Conservation (phyloP, 352 stramenopile species). For the Globisporangium apiculatum region DNA sequence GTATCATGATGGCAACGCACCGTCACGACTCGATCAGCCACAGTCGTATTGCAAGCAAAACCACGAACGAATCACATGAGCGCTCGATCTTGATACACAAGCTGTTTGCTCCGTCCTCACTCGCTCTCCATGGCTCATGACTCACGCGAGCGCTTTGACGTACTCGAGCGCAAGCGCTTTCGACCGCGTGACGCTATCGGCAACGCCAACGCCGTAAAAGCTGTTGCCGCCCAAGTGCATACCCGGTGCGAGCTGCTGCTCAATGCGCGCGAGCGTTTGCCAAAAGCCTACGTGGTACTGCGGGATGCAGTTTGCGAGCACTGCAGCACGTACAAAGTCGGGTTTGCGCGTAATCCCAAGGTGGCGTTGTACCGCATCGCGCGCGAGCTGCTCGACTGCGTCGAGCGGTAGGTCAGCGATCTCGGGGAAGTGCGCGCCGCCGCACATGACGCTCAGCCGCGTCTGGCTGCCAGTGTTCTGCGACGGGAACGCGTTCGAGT, state of each 20-base stretch:
- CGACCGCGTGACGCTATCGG: slow-evolving; percentile 77
- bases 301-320: slow-evolving; percentile 63
- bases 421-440: slow-evolving; percentile 69
- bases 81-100: too few relatives aligned
- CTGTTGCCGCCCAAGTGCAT: slow-evolving; percentile 75
- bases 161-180: slow-evolving; percentile 74
- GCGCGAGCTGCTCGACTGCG: slow-evolving; percentile 52
- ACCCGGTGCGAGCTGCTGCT: slow-evolving; percentile 41
- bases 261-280: slow-evolving; percentile 49
- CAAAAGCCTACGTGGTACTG: slow-evolving; percentile 84
- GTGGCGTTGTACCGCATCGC: slow-evolving; percentile 67
- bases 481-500: slow-evolving; percentile 85
- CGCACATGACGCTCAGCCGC: slow-evolving; percentile 79
- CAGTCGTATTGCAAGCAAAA: too few relatives aligned
- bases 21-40: too few relatives aligned
- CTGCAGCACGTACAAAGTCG: slow-evolving; percentile 45
- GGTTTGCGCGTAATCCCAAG: slow-evolving; percentile 53
- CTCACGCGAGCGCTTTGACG: slow-evolving; percentile 16
- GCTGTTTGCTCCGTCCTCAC: too few relatives aligned
- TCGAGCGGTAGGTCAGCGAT: slow-evolving; percentile 29
- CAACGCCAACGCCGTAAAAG: slow-evolving; percentile 83
- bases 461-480: slow-evolving; percentile 66
- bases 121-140: too few relatives aligned
- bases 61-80: too few relatives aligned
- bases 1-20: too few relatives aligned